A percentile compares a stretch with the other conserved stretches of the same genome.
phyloP scores from a whole-genome alignment of 306 rosid species.

The Vigna angularis region DNA sequence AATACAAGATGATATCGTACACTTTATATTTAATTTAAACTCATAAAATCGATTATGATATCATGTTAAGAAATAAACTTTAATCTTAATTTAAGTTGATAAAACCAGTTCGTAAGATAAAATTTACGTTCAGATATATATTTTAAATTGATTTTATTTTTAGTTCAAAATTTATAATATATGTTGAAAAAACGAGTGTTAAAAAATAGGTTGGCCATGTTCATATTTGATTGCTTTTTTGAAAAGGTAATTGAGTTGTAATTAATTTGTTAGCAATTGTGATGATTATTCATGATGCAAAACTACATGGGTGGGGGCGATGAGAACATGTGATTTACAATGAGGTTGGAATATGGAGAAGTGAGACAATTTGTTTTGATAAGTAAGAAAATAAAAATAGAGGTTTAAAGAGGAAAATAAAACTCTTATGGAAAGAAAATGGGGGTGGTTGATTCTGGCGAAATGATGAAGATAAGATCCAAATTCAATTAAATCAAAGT shows the following conservation, averaged over 20 bases:
- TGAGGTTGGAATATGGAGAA: conserved; percentile 4
- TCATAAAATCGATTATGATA: no score
- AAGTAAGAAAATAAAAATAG: background rate
- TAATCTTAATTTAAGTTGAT: no score
- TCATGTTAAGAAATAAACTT: no score
- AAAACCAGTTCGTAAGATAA: no score
- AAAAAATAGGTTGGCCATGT: background rate
- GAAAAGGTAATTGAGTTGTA: background rate
- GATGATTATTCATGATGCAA: background rate
- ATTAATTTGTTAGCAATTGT: background rate
- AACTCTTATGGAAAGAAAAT: background rate
- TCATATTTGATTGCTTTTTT: background rate
- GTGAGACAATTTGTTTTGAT: background rate
- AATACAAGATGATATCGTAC: no score
- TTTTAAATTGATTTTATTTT: no score
- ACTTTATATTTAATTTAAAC: no score
- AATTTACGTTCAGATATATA: no score
- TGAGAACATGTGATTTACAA: background rate
- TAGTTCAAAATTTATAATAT: accelerated
- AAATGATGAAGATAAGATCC: background rate
- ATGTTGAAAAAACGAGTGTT: no score
- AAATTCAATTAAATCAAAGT: background rate
- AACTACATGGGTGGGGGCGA: background rate
- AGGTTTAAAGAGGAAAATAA: background rate
- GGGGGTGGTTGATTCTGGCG: background rate